Percentiles rank a stretch among this genome's conserved stretches.
Evolutionary conservation across 2,329 filamentous ascomycete species (phyloP).

Genomic region (Neofusicoccum sp.): DNA sequence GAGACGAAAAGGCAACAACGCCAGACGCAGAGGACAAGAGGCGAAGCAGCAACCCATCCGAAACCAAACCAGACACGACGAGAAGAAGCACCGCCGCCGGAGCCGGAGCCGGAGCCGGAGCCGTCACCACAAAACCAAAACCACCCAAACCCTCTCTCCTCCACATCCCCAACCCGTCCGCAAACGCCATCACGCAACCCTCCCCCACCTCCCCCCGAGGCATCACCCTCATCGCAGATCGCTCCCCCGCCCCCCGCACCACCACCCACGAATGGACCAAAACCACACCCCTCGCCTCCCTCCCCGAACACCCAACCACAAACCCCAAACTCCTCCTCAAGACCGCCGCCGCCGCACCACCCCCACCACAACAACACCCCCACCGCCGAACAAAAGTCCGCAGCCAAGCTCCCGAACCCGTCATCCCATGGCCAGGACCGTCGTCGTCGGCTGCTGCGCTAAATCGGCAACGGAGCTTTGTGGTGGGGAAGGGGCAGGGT

Average conservation of each 20-base stretch:
- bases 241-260: not conserved
- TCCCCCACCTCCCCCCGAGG: not conserved
- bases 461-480: too few species aligned
- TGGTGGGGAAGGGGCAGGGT: too few species aligned
- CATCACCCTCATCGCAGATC: not conserved
- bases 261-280: not conserved
- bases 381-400: not conserved
- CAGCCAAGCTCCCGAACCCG: not conserved
- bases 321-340: not conserved
- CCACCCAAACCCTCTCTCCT: not conserved
- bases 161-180: not conserved
- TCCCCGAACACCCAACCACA: not conserved
- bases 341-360: not conserved
- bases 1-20: not conserved
- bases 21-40: not conserved
- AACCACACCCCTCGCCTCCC: not conserved
- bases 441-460: not conserved
- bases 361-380: not conserved
- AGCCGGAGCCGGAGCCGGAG: not conserved
- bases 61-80: not conserved
- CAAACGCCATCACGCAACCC: not conserved
- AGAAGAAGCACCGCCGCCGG: not conserved
- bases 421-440: not conserved
- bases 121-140: not conserved
- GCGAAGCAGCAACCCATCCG: not conserved